Evolutionary conservation across 1,284 basidiomycete species (phyloP), one percentile per base, ranked within the genome.

Genomic region (Irpex rosettiformis): DNA sequence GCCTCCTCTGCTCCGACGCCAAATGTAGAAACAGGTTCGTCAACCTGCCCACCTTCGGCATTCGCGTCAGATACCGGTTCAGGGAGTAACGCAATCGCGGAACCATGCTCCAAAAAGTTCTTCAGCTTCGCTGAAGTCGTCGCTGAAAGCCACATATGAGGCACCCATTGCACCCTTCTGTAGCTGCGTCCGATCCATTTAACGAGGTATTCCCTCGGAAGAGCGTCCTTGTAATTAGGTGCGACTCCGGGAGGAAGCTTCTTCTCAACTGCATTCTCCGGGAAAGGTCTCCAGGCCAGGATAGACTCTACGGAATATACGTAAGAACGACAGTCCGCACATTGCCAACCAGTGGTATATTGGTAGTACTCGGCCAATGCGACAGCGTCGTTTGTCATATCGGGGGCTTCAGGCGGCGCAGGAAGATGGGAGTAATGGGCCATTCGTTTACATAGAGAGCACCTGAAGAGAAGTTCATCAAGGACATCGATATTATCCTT

Each of bases 161-260:
- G 89, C 1, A 96, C 93, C 94, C 94, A 96, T 64, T 86, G 77
- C 48, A 84, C 77, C 58, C 92, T 84, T 54, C 88, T 77, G 72
- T 90, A 95, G 62, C 92, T 89, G 59, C 90, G 75, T 59, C 80
- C 84, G 4, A 75, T 72, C 90, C 92, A 97, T 70, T 97, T 97
- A 59, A 96, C 84, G 7, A 97, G 83, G 68, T 97, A 96, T 72
- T 96, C 93, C 58, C 94, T 78, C 21, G 91, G 90, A 11, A 94
- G 78, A 48, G 75, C 67, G 28, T 77, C 73, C 69, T 86, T 92
- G 70, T 79, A 79, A 65, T 84, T 75, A 1, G 82, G 78, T 21
- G 75, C 66, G 62, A 83, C 77, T 57, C 75, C 74, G 18, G 67
- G 62, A 10, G 73, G 65, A 29, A 69, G 72, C 30, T 74, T 62